Evolutionary conservation across 495 filamentous ascomycete species (phyloP).

Genomic region (Penicillium ochrochloron): DNA sequence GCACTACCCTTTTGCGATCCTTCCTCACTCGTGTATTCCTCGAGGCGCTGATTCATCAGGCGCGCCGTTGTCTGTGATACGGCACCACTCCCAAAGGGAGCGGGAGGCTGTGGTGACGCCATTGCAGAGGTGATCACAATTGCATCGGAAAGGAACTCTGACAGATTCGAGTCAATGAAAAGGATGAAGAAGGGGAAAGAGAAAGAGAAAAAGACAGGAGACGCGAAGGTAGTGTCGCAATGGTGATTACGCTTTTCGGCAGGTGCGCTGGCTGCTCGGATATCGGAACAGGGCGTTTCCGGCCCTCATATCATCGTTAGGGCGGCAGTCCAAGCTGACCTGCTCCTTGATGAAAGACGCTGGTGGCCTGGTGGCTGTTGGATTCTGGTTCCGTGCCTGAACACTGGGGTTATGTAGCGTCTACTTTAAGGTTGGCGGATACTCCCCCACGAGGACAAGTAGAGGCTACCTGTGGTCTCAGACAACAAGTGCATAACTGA

Average conservation of each 20-base stretch:
- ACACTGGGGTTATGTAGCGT: background rate
- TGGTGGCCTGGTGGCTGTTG: background rate
- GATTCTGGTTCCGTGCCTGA: background rate
- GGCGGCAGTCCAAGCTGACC: background rate
- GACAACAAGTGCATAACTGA: background rate
- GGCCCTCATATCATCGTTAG: background rate
- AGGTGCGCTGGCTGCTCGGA: conserved; percentile 12
- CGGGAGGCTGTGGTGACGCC: conserved; percentile 24
- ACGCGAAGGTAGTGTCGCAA: conserved; percentile 1
- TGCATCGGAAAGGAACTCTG: conserved; percentile 5
- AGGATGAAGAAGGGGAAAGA: background rate
- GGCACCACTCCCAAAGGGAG: conserved; percentile 28
- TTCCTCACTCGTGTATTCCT: conserved; percentile 12
- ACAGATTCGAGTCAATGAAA: background rate
- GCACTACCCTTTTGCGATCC: conserved; percentile 16
- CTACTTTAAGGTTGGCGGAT: conserved; percentile 1
- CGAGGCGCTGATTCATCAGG: conserved; percentile 14
- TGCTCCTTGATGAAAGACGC: background rate
- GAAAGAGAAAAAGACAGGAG: background rate
- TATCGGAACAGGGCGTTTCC: conserved; percentile 12
- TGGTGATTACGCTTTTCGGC: conserved; percentile 10
- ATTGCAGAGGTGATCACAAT: conserved; percentile 10
- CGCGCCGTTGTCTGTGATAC: conserved; percentile 15
- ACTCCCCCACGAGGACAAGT: background rate
- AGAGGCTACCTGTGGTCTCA: background rate